Conservation (phyloP, 306 rosid species). For the Gastrolobium villosum region DNA sequence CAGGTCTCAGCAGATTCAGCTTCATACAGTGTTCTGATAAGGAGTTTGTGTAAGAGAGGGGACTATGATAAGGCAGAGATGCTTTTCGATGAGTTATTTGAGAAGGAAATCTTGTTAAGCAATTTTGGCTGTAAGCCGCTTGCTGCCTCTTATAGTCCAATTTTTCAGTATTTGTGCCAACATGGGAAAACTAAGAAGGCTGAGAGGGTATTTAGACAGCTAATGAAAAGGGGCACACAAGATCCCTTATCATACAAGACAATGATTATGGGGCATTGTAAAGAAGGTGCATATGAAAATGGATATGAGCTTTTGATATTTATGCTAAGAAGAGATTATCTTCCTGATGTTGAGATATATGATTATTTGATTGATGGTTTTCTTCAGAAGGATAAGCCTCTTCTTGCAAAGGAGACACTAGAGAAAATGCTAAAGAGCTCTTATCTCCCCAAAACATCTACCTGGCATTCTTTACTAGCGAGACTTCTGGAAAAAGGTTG, state of each 20-base stretch:
- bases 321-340: slow-evolving; percentile 85
- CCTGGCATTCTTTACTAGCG: slow-evolving; percentile 74
- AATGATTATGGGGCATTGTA: slow-evolving; percentile 88
- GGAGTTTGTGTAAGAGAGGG: slow-evolving; percentile 70
- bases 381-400: slow-evolving; percentile 71
- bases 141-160: slow-evolving; percentile 77
- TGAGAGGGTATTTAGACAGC: slow-evolving; percentile 77
- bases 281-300: slow-evolving; percentile 71
- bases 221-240: slow-evolving; percentile 90
- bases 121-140: slow-evolving; percentile 76
- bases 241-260: slow-evolving; percentile 73
- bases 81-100: slow-evolving; percentile 70
- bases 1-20: slow-evolving; percentile 77
- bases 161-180: slow-evolving; percentile 72
- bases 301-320: slow-evolving; percentile 71
- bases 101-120: slow-evolving; percentile 65
- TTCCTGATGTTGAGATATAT: slow-evolving; percentile 72
- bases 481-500: slow-evolving; percentile 68
- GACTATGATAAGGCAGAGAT: slow-evolving; percentile 70
- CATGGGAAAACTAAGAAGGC: slow-evolving; percentile 81
- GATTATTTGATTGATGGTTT: slow-evolving; percentile 72
- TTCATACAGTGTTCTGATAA: slow-evolving; percentile 73
- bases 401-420: slow-evolving; percentile 72
- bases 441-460: slow-evolving; percentile 67
- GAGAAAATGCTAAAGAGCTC: slow-evolving; percentile 89